Percentiles rank a stretch among this genome's conserved stretches.
phyloP scores from a whole-genome alignment of 2,329 filamentous ascomycete species.

The Neobulgaria alba region DNA sequence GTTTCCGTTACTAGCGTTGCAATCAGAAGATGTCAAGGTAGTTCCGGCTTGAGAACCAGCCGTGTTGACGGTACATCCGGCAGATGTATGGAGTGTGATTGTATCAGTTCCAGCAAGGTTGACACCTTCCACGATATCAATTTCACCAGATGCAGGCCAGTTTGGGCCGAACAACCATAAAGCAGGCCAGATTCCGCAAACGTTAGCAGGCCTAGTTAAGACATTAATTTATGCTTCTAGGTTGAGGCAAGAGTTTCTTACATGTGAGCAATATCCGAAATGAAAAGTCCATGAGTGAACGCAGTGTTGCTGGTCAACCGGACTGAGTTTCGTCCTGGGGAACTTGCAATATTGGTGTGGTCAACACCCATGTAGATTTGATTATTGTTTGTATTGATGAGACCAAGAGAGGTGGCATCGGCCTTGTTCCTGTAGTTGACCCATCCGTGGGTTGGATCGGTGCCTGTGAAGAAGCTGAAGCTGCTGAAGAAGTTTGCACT shows the following conservation, averaged over 20 bases:
- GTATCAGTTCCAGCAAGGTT: slow-evolving; percentile 51
- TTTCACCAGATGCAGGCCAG: slow-evolving; percentile 58
- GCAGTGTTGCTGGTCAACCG: slow-evolving; percentile 55
- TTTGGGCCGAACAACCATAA: slow-evolving; percentile 41
- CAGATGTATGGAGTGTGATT: slow-evolving; percentile 52
- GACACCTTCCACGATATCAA: slow-evolving; percentile 60
- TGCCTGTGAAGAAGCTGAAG: slow-evolving; percentile 40
- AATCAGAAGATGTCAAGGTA: slow-evolving; percentile 32
- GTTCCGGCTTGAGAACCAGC: slow-evolving; percentile 35
- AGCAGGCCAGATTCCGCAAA: slow-evolving; percentile 67
- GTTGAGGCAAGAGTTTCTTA: slow-evolving; percentile 24
- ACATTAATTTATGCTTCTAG: not conserved
- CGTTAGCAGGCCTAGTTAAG: slow-evolving; percentile 37
- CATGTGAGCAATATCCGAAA: slow-evolving; percentile 68
- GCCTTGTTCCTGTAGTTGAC: slow-evolving; percentile 48
- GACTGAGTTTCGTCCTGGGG: slow-evolving; percentile 49
- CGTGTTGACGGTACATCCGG: slow-evolving; percentile 36
- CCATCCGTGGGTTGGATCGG: slow-evolving; percentile 58
- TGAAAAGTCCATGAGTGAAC: slow-evolving; percentile 60
- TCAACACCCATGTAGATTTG: slow-evolving; percentile 64
- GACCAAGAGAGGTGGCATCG: slow-evolving; percentile 44
- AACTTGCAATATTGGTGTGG: slow-evolving; percentile 39
- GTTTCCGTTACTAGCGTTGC: slow-evolving; percentile 40
- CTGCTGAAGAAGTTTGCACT: slow-evolving; percentile 36
- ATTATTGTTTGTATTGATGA: slow-evolving; percentile 48